Evolutionary conservation across 768 basidiomycete species (phyloP), one percentile per base, ranked within the genome.

Genomic region (Lentinus tigrinus): DNA sequence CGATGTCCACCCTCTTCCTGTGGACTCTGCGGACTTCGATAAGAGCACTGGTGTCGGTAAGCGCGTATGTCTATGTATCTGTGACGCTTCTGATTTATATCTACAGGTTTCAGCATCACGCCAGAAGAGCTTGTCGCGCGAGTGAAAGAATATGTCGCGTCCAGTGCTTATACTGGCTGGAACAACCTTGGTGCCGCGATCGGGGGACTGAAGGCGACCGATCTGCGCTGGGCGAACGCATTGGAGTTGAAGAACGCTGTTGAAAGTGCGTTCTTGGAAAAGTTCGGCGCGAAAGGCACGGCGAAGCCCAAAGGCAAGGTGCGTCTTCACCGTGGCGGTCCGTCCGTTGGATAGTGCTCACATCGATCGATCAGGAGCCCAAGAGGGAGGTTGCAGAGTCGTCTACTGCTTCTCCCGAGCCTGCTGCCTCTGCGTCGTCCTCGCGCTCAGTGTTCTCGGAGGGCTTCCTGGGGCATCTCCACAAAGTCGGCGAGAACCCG

Each of bases 401-500:
- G 24, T 68, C 73, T 2, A 44, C 64, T 4, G 73, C 72, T 42
- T 62, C 70, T 10, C 62, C 73, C 23, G 67, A 75, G 10, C 70
- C 77, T 3, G 72, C 76, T 14, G 66, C 75, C 3, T 66, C 72
- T 2, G 77, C 63, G 54, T 75, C 58, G 57, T 77, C 58, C 69
- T 78, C 67, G 34, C 87, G 81, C 63, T 75, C 86, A 1, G 89
- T 98, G 23, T 99, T 98, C 68, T 88, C 91, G 60, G 93, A 96
- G 69, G 97, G 97, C 4, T 98, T 96, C 77, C 83, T 99, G 13
- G 93, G 93, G 1, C 78, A 84, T 54, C 85, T 99, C 27, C 95
- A 99, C 70, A 93, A 88, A 68, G 93, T 94, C 9, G 97, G 97
- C 42, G 95, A 81, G 68, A 99, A 98, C 74, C 87, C 90, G 23